Conservation (phyloP, 176 grass and related monocot genomes). For the Alloteropsis semialata region DNA sequence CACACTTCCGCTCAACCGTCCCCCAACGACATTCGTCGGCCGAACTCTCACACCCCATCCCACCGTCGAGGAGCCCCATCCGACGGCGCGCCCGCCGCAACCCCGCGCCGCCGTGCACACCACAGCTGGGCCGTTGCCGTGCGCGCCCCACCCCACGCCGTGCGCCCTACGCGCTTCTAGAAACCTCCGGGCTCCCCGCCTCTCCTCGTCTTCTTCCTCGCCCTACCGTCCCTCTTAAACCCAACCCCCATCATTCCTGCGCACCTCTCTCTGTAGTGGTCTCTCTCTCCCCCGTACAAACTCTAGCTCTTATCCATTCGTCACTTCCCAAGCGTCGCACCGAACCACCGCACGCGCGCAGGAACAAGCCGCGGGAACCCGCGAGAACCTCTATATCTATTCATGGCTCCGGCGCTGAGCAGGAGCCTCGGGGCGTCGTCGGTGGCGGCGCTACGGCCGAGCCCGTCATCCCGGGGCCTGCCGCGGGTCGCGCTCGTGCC, state of each 20-base stretch:
- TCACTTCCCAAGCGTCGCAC: conserved; percentile 19
- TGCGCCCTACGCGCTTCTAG: conserved; percentile 30
- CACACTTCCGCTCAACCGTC: neutral
- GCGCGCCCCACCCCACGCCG: conserved; percentile 11
- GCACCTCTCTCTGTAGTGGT: neutral
- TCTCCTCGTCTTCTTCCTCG: conserved; percentile 14
- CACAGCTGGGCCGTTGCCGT: neutral
- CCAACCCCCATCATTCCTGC: neutral
- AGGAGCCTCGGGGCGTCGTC: conserved; percentile 60
- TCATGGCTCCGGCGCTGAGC: conserved; percentile 57
- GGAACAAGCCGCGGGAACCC: neutral
- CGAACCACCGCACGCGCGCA: neutral
- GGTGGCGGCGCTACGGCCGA: conserved; percentile 50
- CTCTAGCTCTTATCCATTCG: conserved; percentile 48
- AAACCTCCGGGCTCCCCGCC: conserved; percentile 27
- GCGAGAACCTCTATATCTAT: neutral
- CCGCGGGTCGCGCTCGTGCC: conserved; percentile 18
- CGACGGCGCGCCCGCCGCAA: conserved; percentile 11
- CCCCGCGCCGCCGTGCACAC: neutral
- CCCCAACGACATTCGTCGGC: neutral
- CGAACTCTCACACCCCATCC: neutral
- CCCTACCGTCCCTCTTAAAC: conserved; percentile 14
- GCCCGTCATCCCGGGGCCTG: neutral
- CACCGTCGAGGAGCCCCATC: conserved; percentile 4
- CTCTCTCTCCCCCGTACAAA: conserved; percentile 35